Evolutionary conservation across 306 rosid species (phyloP), one percentile per base, ranked within the genome.

Genomic region (Pterocarpus macrocarpus): DNA sequence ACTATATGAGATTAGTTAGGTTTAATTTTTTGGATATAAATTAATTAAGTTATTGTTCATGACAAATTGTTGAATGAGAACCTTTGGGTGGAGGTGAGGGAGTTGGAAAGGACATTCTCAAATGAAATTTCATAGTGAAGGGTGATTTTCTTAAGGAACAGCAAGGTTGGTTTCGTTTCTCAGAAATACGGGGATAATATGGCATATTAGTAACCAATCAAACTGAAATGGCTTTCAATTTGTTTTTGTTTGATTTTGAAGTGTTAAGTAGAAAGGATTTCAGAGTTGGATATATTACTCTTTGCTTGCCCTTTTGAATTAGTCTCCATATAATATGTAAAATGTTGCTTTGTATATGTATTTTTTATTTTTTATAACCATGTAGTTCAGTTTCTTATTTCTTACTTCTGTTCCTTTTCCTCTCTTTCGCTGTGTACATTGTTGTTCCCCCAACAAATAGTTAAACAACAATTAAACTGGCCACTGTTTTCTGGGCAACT

Each of bases 381-480:
- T 82, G 69, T 70, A 66, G 86, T 78, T 79, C 87, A 67, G 82
- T 69, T 85, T 85, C 93, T 88, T 88, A 85, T 89, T 78, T 84
- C 44, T 87, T 67, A 84, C 85, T 83, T 82, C 34, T 88, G 61
- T 56, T 68, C 69, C 71, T 88, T 79, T 64, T 7, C 41, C 81
- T 77, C 69, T 63, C 82, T 53, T 78, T 80, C 74, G 84, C 78
- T 79, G 80, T 62, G 64, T 84, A 88, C 81, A 78, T 80, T 80
- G 77, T 80, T 80, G 77, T 83, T 84, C 88, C 85, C 57, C 85
- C 52, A 83, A 84, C 87, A 78, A 86, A 76, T 85, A 87, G 89
- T 83, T 84, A 84, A 80, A 79, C 89, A 82, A 81, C 86, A 73
- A 86, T 63, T 86, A 77, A 84, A 90, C 84, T 85, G 84, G 86